A percentile compares a stretch with the other conserved stretches of the same genome.
Evolutionary conservation across 2,329 filamentous ascomycete species (phyloP).

Genomic region (Cercospora beticola): DNA sequence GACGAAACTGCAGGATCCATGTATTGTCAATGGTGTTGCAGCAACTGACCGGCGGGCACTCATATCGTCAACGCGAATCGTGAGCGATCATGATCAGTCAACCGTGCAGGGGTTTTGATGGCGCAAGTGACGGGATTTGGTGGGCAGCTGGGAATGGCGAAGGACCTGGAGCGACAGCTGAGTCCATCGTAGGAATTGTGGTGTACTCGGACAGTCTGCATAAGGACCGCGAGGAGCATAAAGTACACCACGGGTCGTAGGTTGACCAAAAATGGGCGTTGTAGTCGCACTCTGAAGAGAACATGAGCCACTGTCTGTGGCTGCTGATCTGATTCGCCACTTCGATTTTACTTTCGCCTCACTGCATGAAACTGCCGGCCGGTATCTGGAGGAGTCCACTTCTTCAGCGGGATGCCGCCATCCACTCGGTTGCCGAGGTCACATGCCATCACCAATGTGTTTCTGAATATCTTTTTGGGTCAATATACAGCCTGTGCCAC

Average conservation of each 20-base stretch:
- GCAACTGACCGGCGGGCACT: background rate
- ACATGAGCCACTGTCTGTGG: background rate
- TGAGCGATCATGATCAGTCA: background rate
- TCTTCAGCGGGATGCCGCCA: background rate
- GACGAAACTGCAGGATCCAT: background rate
- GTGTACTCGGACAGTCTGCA: background rate
- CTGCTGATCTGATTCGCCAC: background rate
- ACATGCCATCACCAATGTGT: background rate
- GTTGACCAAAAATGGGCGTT: background rate
- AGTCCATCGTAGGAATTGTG: background rate
- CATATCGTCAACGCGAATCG: background rate
- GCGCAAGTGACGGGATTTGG: background rate
- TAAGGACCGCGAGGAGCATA: background rate
- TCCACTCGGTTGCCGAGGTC: background rate
- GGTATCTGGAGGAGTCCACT: background rate
- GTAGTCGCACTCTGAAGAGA: background rate
- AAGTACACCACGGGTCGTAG: background rate
- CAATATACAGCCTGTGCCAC: background rate
- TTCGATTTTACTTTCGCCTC: background rate
- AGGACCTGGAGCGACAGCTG: background rate
- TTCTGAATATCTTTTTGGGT: background rate
- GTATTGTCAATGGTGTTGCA: background rate
- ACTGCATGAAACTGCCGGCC: conserved; percentile 8
- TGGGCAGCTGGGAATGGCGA: background rate
- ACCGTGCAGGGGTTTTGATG: background rate